phyloP scores from a whole-genome alignment of 345 rosid genomes.

The Psidium guajava region DNA sequence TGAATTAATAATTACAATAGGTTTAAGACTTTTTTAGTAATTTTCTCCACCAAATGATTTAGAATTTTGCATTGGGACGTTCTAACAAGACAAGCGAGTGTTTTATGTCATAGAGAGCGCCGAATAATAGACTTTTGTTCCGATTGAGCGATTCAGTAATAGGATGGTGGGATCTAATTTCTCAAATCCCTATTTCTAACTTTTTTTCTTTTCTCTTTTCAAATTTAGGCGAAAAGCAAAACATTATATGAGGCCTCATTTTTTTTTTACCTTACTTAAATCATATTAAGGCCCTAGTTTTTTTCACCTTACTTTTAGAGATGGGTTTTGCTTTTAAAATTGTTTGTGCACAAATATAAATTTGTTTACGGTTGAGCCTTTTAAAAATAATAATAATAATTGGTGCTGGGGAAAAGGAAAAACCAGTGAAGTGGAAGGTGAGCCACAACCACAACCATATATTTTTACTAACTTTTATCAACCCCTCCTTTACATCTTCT shows the following conservation, averaged over 20 bases:
- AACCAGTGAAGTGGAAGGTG: constrained; percentile 18
- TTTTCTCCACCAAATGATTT: background rate
- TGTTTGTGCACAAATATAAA: background rate
- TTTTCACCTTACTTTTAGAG: background rate
- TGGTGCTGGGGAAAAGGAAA: background rate
- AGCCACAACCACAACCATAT: constrained; percentile 12
- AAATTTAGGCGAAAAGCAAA: background rate
- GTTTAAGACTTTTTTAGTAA: too few relatives aligned
- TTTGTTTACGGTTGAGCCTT: background rate
- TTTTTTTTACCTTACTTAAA: background rate
- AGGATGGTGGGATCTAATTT: background rate
- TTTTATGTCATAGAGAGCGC: background rate
- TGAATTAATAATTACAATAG: too few relatives aligned
- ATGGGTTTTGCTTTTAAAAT: background rate
- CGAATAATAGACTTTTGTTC: background rate
- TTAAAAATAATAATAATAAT: too few relatives aligned
- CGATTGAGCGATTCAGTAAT: background rate
- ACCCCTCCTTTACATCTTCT: background rate
- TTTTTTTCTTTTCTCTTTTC: background rate
- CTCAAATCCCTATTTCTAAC: background rate
- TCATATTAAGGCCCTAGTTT: background rate
- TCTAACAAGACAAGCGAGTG: background rate
- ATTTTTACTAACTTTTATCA: background rate
- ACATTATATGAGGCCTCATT: background rate
- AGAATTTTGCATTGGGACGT: background rate